Percentiles rank a stretch among this genome's conserved stretches.
These are phyloP conservation scores for Diaporthe sp. DNA, from an alignment of 2,329 filamentous ascomycete species.

Conservation along the genomic window DNA sequence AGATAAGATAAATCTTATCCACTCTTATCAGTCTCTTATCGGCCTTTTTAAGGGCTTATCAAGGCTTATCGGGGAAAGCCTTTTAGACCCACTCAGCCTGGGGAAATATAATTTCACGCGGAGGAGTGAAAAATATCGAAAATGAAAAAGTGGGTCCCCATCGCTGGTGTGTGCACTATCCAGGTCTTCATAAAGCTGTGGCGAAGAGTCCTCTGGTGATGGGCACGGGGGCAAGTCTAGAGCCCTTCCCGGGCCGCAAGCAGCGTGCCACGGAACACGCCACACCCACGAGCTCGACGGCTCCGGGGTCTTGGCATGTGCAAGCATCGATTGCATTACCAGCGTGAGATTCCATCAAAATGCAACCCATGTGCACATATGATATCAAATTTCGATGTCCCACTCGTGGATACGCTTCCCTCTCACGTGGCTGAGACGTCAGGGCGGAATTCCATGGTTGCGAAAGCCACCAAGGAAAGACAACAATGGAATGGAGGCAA, in stretches of 20 bases:
- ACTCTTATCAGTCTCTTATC: no score
- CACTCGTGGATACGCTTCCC: background rate
- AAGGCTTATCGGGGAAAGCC: no score
- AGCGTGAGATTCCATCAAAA: background rate
- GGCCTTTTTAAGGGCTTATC: no score
- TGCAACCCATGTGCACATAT: conserved; percentile 2
- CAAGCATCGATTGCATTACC: background rate
- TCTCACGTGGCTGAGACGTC: background rate
- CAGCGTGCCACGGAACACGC: background rate
- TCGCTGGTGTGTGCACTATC: background rate
- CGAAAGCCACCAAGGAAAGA: background rate
- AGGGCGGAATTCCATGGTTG: background rate
- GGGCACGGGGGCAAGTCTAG: background rate
- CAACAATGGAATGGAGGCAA: background rate
- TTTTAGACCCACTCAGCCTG: no score
- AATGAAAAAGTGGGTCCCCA: no score
- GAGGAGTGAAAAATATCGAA: no score
- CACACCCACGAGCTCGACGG: conserved; percentile 2
- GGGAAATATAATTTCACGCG: no score
- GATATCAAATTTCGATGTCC: conserved; percentile 1
- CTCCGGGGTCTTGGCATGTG: conserved; percentile 1
- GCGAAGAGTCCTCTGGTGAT: background rate
- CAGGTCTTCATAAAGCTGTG: background rate
- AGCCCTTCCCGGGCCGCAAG: conserved; percentile 6
- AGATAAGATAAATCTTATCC: no score